phyloP scores from a whole-genome alignment of 257 asterid genomes.

The Nicotiana tabacum region DNA sequence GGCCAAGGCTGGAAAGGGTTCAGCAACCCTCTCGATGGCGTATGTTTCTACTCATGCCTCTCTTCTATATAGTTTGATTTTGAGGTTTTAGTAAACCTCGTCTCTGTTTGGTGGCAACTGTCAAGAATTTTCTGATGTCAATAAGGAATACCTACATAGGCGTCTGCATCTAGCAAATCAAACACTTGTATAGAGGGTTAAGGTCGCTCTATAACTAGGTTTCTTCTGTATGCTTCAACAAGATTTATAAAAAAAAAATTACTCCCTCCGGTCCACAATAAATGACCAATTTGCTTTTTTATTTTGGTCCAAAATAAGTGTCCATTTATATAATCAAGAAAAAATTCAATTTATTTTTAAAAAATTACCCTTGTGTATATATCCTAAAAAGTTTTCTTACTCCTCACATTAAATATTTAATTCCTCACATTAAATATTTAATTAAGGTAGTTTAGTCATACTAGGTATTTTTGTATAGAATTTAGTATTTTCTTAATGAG shows the following conservation, averaged over 20 bases:
- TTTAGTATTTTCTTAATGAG: too few relatives aligned
- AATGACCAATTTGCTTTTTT: too few relatives aligned
- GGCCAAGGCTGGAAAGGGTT: slow-evolving; percentile 37
- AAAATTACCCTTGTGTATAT: too few relatives aligned
- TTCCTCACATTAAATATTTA: too few relatives aligned
- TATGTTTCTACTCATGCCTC: slow-evolving; percentile 8
- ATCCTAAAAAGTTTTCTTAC: too few relatives aligned
- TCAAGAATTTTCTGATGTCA: not conserved
- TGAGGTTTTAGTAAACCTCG: not conserved
- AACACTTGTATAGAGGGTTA: not conserved
- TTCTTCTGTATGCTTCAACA: not conserved
- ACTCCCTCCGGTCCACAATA: too few relatives aligned
- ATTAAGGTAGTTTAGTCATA: too few relatives aligned
- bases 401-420: too few relatives aligned
- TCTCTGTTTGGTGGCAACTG: not conserved
- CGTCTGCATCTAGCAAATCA: not conserved
- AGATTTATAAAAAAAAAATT: not conserved
- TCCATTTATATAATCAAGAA: too few relatives aligned
- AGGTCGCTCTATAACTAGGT: not conserved
- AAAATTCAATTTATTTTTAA: too few relatives aligned
- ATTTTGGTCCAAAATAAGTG: too few relatives aligned
- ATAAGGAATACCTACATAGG: not conserved
- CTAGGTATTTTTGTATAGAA: too few relatives aligned
- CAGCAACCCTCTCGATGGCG: slow-evolving; percentile 37
- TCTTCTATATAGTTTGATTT: not conserved